phyloP scores from a whole-genome alignment of 1,139 yeast genomes.

The Protomyces macrosporus region DNA sequence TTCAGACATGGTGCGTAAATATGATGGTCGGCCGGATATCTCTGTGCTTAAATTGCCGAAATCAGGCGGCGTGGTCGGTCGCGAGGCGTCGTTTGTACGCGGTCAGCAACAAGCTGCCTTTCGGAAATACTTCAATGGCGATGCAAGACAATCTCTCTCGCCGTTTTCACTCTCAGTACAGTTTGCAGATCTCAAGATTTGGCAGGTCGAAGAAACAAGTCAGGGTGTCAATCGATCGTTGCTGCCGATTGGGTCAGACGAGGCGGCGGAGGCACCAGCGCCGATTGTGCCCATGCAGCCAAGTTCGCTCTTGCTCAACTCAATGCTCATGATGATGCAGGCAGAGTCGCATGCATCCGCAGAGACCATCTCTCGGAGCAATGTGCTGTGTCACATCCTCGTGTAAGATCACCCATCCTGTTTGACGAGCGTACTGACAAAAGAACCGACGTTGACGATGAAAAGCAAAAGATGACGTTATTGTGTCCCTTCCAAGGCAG shows the following conservation, averaged over 20 bases:
- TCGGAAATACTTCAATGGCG: constrained; percentile 86
- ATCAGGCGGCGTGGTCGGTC: constrained; percentile 70
- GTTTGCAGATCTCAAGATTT: constrained; percentile 48
- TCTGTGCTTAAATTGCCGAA: constrained; percentile 58
- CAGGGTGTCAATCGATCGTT: constrained; percentile 38
- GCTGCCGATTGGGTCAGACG: constrained; percentile 43
- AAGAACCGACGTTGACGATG: constrained; percentile 58
- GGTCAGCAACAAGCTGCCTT: constrained; percentile 69
- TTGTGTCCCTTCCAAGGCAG: constrained; percentile 84
- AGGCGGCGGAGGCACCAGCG: constrained; percentile 26
- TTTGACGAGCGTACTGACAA: constrained; percentile 1
- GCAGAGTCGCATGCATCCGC: constrained; percentile 52
- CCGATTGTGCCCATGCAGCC: constrained; percentile 46
- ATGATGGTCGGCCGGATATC: constrained; percentile 43
- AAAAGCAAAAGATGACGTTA: constrained; percentile 62
- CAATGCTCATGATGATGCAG: constrained; percentile 68
- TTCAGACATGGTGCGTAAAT: constrained; percentile 57
- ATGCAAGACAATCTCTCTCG: constrained; percentile 58
- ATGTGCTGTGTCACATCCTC: constrained; percentile 61
- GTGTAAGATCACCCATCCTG: constrained; percentile 33
- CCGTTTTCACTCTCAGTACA: constrained; percentile 66
- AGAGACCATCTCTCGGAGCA: constrained; percentile 51
- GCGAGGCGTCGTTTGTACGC: constrained; percentile 64
- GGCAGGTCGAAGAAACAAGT: constrained; percentile 45
- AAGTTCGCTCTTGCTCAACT: constrained; percentile 59